A percentile compares a stretch with the other conserved stretches of the same genome.
phyloP scores from a whole-genome alignment of 768 basidiomycete genomes.

The Pleurotus giganteus region DNA sequence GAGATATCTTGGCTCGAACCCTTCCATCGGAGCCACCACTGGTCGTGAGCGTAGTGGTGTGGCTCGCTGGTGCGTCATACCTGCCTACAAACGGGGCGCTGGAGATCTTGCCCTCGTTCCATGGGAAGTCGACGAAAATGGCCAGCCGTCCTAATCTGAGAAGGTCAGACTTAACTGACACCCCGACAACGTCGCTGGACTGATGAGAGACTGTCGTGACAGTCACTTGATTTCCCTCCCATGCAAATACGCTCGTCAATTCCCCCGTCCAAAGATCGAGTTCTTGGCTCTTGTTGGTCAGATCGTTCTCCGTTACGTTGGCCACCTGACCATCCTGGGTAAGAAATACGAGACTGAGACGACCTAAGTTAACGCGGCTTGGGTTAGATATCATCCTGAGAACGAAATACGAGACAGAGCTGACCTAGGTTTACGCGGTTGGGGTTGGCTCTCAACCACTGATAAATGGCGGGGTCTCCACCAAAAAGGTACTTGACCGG shows the following conservation, averaged over 20 bases:
- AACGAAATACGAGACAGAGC: no score
- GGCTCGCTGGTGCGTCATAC: conserved; percentile 45
- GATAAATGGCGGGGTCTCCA: conserved; percentile 41
- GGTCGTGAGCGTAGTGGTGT: conserved; percentile 39
- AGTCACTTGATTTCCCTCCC: conserved; percentile 29
- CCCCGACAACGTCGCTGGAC: conserved; percentile 35
- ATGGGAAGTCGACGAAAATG: conserved; percentile 57
- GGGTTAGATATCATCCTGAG: conserved; percentile 59
- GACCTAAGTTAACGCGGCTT: conserved; percentile 54
- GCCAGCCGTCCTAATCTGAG: conserved; percentile 38
- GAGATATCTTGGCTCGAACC: conserved; percentile 36
- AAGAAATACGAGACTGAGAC: conserved; percentile 45
- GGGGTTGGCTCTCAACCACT: conserved; percentile 58
- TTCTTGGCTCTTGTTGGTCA: conserved; percentile 34
- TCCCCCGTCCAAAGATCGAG: conserved; percentile 58
- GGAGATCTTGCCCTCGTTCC: conserved; percentile 56
- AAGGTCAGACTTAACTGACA: conserved; percentile 39
- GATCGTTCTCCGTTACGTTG: conserved; percentile 36
- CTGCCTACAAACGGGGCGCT: conserved; percentile 56
- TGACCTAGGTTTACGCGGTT: conserved; percentile 56
- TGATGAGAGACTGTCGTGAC: conserved; percentile 42
- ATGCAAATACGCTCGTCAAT: conserved; percentile 43
- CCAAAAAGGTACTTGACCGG: conserved; percentile 52
- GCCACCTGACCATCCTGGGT: conserved; percentile 21
- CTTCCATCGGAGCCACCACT: conserved; percentile 11